Evolutionary conservation across 768 basidiomycete genomes (phyloP), one percentile per base, ranked within the genome.

Genomic region (Auriscalpium microsporum): DNA sequence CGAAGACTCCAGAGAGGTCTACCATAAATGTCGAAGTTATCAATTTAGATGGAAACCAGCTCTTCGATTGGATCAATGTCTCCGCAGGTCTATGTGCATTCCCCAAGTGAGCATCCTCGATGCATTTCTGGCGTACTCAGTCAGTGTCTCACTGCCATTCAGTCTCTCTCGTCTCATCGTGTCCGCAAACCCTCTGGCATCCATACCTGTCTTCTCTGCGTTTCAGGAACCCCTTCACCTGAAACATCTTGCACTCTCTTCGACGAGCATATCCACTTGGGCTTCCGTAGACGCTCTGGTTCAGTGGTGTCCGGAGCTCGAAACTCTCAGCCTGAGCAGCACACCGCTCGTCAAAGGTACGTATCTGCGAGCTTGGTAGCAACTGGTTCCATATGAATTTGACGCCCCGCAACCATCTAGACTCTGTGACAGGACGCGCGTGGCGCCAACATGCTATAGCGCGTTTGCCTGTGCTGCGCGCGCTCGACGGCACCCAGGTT

Each of bases 21-120:
- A 28, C 48, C 17, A 58, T 10, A 56, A 33, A 8, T 53, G 28
- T 90, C 46, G 67, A 74, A 48, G 71, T 71, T 35, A 64, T 92
- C 54, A 91, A 92, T 68, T 71, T 93, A 42, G 88, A 90, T 63
- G 74, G 75, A 54, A 93, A 93, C 71, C 52, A 68, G 21, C 76
- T 86, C 50, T 59, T 63, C 10, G 72, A 82, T 62, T 91, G 88
- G 87, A 56, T 57, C 40, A 67, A 76, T 50, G 70, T 79, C 9
- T 78, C 73, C 57, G 56, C 68, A 35, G 73, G 80, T 33, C 60
- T 87, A 45, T 59, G 60, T 13, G 63, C 68, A 23, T 78, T 79
- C 62, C 61, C 71, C 7, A 69, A 64, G 86, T 87, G 71, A 59
- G 65, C 53, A 16, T 34, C 51, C 21, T n/a, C 16, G 46, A 44